phyloP scores from a whole-genome alignment of 495 filamentous ascomycete genomes.

The Penicillium egyptiacum region DNA sequence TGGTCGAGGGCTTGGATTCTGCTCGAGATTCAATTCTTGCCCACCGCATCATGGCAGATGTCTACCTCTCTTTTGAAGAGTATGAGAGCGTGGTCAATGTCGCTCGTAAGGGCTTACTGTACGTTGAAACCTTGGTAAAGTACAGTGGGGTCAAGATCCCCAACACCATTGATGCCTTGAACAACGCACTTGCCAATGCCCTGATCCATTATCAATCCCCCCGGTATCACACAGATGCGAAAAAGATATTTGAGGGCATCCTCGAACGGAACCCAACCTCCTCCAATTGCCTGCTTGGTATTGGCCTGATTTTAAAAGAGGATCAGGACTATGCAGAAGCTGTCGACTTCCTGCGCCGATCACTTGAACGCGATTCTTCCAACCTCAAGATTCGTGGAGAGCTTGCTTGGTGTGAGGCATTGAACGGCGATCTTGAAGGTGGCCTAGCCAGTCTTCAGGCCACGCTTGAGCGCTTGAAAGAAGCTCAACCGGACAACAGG shows the following conservation, averaged over 20 bases:
- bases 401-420: conserved; percentile 82
- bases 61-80: conserved; percentile 83
- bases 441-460: conserved; percentile 67
- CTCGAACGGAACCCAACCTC: conserved; percentile 68
- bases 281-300: conserved; percentile 79
- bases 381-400: conserved; percentile 80
- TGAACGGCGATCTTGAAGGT: conserved; percentile 68
- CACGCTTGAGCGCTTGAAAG: conserved; percentile 62
- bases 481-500: conserved; percentile 55
- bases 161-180: conserved; percentile 70
- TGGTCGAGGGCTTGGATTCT: conserved; percentile 77
- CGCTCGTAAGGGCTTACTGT: conserved; percentile 66
- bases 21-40: conserved; percentile 73
- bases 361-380: conserved; percentile 63
- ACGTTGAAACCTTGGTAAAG: conserved; percentile 56
- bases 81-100: conserved; percentile 79
- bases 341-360: conserved; percentile 71
- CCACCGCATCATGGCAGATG: conserved; percentile 79
- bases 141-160: conserved; percentile 65
- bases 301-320: conserved; percentile 88
- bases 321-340: conserved; percentile 83
- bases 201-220: conserved; percentile 86
- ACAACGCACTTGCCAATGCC: conserved; percentile 74
- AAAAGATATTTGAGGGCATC: conserved; percentile 74
- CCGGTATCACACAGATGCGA: conserved; percentile 85